Percentiles rank a stretch among this genome's conserved stretches.
Conservation (phyloP, 352 stramenopile genomes). For the Pythium dissimile region DNA sequence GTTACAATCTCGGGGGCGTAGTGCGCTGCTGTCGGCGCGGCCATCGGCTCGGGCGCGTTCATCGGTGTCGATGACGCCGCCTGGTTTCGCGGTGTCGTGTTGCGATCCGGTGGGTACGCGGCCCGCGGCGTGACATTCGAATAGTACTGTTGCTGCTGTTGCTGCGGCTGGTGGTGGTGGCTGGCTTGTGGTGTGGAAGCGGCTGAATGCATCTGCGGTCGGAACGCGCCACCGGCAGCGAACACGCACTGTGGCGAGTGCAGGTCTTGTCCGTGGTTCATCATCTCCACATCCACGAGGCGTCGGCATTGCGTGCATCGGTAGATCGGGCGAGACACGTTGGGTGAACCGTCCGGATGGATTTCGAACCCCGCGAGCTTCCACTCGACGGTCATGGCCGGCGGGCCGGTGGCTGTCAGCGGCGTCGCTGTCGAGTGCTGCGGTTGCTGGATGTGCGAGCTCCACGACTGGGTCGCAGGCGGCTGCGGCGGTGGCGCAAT, state of each 20-base stretch:
- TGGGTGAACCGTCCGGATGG: constrained; percentile 58
- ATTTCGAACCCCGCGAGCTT: constrained; percentile 80
- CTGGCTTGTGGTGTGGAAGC: neutral
- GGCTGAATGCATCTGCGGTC: constrained; percentile 12
- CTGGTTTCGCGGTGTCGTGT: constrained; percentile 11
- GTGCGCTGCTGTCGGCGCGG: neutral
- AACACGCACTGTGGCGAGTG: constrained; percentile 62
- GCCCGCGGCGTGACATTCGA: constrained; percentile 18
- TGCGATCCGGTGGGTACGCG: constrained; percentile 15
- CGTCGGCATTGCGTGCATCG: constrained; percentile 65
- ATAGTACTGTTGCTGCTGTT: constrained; percentile 35
- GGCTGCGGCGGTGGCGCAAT: constrained; percentile 26
- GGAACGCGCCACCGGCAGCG: constrained; percentile 6
- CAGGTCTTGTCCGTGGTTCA: constrained; percentile 51
- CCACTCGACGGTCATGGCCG: constrained; percentile 52
- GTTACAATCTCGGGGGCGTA: constrained; percentile 4
- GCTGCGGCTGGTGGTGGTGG: constrained; percentile 38
- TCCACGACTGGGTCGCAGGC: constrained; percentile 34
- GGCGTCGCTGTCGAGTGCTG: constrained; percentile 21
- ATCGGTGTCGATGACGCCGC: constrained; percentile 1
- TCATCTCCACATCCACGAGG: constrained; percentile 69
- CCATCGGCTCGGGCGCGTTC: constrained; percentile 10
- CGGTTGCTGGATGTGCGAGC: constrained; percentile 42
- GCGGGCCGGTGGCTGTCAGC: constrained; percentile 10
- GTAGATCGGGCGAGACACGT: constrained; percentile 71